phyloP scores from a whole-genome alignment of 768 basidiomycete species.

The Mycena crocata region DNA sequence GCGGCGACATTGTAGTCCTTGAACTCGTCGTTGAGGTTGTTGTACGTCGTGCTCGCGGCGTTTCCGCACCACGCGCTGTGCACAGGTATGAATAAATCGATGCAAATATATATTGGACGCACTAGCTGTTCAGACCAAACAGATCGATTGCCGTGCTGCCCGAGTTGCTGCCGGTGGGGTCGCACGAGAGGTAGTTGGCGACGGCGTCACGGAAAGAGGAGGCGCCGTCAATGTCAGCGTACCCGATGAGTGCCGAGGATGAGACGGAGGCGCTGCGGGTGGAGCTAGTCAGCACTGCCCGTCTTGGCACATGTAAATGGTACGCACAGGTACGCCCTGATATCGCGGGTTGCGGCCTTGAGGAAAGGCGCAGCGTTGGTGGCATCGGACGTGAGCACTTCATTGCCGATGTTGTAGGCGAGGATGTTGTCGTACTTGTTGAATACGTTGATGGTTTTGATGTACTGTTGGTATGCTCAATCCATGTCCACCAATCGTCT shows the following conservation, averaged over 20 bases:
- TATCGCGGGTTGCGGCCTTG: conserved; percentile 93
- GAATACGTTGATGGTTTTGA: conserved; percentile 81
- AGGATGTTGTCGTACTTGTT: conserved; percentile 89
- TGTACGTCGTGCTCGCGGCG: conserved; percentile 68
- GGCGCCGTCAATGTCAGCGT: conserved; percentile 85
- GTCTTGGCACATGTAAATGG: not conserved
- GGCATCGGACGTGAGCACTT: conserved; percentile 66
- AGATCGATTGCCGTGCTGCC: conserved; percentile 80
- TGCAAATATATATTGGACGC: conserved; percentile 41
- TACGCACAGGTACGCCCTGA: conserved; percentile 83
- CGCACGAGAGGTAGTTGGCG: conserved; percentile 86
- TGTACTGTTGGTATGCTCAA: conserved; percentile 57
- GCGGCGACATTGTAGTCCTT: conserved; percentile 80
- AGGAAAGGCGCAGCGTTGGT: conserved; percentile 81
- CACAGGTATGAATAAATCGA: conserved; percentile 13
- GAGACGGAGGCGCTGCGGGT: conserved; percentile 67
- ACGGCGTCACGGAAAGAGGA: conserved; percentile 52
- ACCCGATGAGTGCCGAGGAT: conserved; percentile 79
- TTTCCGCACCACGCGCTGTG: conserved; percentile 85
- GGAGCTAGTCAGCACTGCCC: not conserved
- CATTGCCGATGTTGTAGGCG: conserved; percentile 92
- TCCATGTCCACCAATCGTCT: not conserved
- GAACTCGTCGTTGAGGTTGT: conserved; percentile 64
- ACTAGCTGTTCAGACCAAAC: conserved; percentile 92
- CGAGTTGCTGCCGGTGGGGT: conserved; percentile 62